Evolutionary conservation across 2,329 filamentous ascomycete species (phyloP), one percentile per base, ranked within the genome.

Genomic region (Microcyclospora tardicrescens): DNA sequence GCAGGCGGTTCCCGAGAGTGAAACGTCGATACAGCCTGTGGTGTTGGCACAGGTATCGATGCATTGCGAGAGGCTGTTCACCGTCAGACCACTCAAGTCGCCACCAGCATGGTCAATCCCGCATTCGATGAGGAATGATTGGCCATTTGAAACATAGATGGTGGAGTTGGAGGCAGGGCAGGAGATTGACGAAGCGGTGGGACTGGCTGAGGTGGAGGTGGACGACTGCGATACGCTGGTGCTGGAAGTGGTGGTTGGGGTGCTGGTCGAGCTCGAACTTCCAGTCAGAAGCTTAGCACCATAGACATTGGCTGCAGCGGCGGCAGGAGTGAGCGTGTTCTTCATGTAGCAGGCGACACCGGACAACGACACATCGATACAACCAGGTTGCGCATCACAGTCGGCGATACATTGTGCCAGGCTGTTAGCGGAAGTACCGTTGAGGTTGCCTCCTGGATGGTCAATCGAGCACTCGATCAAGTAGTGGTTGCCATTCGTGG

Each of bases 321-420:
- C 37, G 2, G 46, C 41, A 16, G 42, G 27, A 29, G 49, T 52
- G 11, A 56, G 19, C 9, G 40, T 44, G 12, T 38, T 47, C 49
- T 57, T 56, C 39, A 57, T 41, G 39, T 57, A 56, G 37, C 48
- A 53, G n/a, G 52, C 54, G 13, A 43, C 34, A 2, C 55, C 57
- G 9, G 54, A 53, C 6, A 56, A 42, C 9, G 49, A 50, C 16
- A 59, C 51, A 29, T 59, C 53, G 10, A 59, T 50, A 43, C 58
- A 60, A 14, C 51, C 51, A 5, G 45, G 15, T 39, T 44, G 13
- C n/a, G n/a, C n/a, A n/a, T 52, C 54, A 38, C 57, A 60, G 13
- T 47, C 44, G 24, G 49, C 45, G 37, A 59, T 55, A 36, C 57
- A 60, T 28, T 43, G 35, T 19, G 47, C 40, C 33, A 60, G 47